Evolutionary conservation across 305 asterid species (phyloP), one percentile per base, ranked within the genome.

Genomic region (Stenogyne calaminthoides): DNA sequence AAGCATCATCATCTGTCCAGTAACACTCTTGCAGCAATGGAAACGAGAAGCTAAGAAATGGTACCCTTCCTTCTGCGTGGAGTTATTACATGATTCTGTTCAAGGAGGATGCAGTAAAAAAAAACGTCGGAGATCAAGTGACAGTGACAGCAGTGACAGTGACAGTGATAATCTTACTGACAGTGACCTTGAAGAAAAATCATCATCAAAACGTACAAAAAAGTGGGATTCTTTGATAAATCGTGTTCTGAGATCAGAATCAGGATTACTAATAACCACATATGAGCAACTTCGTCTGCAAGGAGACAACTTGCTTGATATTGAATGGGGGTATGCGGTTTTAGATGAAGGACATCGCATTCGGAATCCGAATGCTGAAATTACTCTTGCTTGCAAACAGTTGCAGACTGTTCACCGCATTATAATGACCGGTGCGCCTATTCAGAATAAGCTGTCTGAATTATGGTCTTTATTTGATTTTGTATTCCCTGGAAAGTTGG

Each of bases 401-500:
- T 80, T 94, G 80, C 99, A 92, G 85, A 92, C 98, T 58, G 95
- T 94, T 80, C 99, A 94, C 77, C 99, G 99, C 69, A 77, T 94
- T 71, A 91, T 93, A 74, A 92, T 92, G 96, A 87, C 94, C 1
- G 98, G 98, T 61, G 84, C 98, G 0, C 96, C 98, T 29, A 92
- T 92, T 79, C 98, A 92, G 86, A 92, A 92, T 81, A 92, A 92
- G 86, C 82, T 92, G 74, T 84, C 93, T 73, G 99, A 94, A 67
- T 69, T 94, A 76, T 94, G 99, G 99, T 94, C 99, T 64, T 92
- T 94, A 80, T 94, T 94, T 85, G 99, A 94, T 84, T 94, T 94
- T 73, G 96, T 92, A 40, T 94, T 94, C 83, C 99, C 98, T 46
- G 98, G 98, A 81, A 94, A 94, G 83, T 81, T 91, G 83, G 99